Evolutionary conservation across 176 grass and related monocot species (phyloP).

Genomic region (Rhynchospora tenuis): DNA sequence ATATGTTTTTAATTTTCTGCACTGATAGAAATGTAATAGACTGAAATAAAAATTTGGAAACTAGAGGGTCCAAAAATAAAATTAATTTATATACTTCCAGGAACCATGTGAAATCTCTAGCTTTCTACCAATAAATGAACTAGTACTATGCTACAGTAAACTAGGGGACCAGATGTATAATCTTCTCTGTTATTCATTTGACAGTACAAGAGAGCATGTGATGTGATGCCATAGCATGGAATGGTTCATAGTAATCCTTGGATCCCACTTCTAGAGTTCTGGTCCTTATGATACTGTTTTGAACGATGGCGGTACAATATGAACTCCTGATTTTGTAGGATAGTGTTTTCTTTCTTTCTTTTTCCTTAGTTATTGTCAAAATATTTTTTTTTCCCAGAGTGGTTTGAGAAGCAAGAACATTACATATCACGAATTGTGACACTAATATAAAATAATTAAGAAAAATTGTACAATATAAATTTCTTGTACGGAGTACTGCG

Average conservation of each 20-base stretch:
- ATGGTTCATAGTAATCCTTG: background rate
- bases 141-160: background rate
- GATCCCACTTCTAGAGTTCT: background rate
- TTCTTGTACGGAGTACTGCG: background rate
- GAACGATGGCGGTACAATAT: background rate
- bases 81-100: background rate
- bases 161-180: background rate
- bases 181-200: background rate
- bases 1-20: background rate
- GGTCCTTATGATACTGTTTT: background rate
- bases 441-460: background rate
- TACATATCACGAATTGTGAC: background rate
- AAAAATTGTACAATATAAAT: background rate
- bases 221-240: background rate
- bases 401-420: background rate
- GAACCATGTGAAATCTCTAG: background rate
- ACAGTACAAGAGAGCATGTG: conserved; percentile 4
- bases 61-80: background rate
- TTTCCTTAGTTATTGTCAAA: background rate
- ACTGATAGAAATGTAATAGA: background rate
- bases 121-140: background rate
- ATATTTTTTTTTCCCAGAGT: background rate
- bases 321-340: background rate
- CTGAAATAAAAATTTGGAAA: background rate
- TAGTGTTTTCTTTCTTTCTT: background rate